Conservation (phyloP, 2,329 filamentous ascomycete species). For the Verticillium nubilum region DNA sequence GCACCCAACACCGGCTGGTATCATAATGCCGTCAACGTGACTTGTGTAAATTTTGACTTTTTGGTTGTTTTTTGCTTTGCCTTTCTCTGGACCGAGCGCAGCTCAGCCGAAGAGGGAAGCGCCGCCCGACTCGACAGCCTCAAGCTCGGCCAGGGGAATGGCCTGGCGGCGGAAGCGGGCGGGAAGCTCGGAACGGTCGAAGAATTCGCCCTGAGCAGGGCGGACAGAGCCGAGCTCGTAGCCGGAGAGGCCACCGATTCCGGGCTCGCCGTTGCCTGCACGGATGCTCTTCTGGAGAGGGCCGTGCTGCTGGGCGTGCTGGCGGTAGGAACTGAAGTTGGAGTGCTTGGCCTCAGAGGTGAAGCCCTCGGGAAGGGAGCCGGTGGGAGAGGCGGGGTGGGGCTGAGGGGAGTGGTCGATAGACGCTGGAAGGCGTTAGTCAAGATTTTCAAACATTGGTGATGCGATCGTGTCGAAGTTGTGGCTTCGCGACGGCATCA, state of each 20-base stretch:
- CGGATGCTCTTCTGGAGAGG: conserved; percentile 59
- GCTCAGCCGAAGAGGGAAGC: conserved; percentile 52
- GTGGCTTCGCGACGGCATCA: not conserved
- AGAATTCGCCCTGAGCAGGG: conserved; percentile 69
- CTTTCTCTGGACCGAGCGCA: not conserved
- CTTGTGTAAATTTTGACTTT: conserved; percentile 1
- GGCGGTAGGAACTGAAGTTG: conserved; percentile 71
- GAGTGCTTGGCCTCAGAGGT: conserved; percentile 39
- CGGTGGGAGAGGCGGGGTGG: conserved; percentile 66
- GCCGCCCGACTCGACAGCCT: conserved; percentile 90
- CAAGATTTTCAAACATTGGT: not conserved
- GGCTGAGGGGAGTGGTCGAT: conserved; percentile 69
- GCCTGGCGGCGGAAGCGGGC: conserved; percentile 71
- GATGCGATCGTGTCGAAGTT: not conserved
- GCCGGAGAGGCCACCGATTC: conserved; percentile 60
- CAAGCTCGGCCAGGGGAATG: conserved; percentile 80
- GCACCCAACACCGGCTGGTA: not conserved
- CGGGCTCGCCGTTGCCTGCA: conserved; percentile 21
- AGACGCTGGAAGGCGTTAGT: conserved; percentile 43
- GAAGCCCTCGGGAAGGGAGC: conserved; percentile 55
- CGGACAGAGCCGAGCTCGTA: conserved; percentile 66
- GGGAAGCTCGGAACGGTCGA: conserved; percentile 86
- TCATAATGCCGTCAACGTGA: not conserved
- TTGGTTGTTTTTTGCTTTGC: conserved; percentile 9
- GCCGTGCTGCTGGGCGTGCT: conserved; percentile 73